Evolutionary conservation across 2,329 filamentous ascomycete genomes (phyloP), one percentile per base, ranked within the genome.

Genomic region (Ascochyta viciae-villosae): DNA sequence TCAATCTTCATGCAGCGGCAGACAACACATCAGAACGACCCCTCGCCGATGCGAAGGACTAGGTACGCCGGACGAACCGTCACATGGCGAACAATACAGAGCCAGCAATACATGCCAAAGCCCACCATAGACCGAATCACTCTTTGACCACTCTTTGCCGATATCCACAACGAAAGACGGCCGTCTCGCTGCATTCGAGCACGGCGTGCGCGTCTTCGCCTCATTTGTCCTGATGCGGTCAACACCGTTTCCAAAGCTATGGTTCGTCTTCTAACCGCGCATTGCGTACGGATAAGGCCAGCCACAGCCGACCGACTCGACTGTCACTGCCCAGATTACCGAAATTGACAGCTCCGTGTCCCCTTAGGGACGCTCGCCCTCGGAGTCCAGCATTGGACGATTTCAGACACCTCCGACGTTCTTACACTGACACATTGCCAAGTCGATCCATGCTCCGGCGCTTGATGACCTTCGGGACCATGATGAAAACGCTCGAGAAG

Each of bases 261-360:
- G 47, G 53, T 46, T 50, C 41, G 23, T 41, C 39, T 23, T 35
- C 31, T 22, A 43, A 34, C 15, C 34, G 47, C 53, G 26, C 43
- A 19, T 46, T 45, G 33, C 37, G 42, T 47, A 51, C 47, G 53
- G 53, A 50, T 41, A 47, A 47, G 37, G 53, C 42, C 37, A 50
- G 24, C 31, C 41, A 37, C 47, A 33, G n/a, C 47, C 53, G 43
- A 43, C 53, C 47, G 42, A 56, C 33, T 51, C 42, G 33, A 43
- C 31, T 43, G 24, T 47, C n/a, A 22, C n/a, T 19, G 19, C 16
- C 26, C 29, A 37, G 41, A 33, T 45, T 6, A 24, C 40, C 35
- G n/a, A 35, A 19, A 16, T 22, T 22, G 39, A 44, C 22, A 49
- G 10, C 24, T 19, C 16, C 15, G 16, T 38, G 34, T 34, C 33